Evolutionary conservation across 805 yeast genomes (phyloP), one percentile per base, ranked within the genome.

Genomic region (fission yeast (Schizosaccharomyces pombe)): DNA sequence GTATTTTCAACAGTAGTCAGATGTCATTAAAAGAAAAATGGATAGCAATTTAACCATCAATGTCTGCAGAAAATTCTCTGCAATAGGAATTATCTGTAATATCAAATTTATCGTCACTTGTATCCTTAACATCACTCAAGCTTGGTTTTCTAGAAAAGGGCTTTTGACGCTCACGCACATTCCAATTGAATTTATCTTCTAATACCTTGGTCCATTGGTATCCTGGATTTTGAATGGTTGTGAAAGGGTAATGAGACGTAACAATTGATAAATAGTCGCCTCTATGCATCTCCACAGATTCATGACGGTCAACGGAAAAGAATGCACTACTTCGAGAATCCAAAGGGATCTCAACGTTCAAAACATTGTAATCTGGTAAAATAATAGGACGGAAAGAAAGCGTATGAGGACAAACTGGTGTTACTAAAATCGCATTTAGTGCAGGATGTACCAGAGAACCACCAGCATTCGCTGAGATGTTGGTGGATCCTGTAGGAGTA

Each of bases 231-330:
- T 82, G 76, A 2, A 91, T 91, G 0, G 95, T 86, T 3, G 98
- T 97, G 70, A 91, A 91, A 24, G 95, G 94, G 67, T 76, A 89
- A 30, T 86, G 84, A 51, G 91, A 79, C 0, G 95, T 95, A 40
- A 78, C 77, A 14, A 91, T 75, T 0, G 86, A 77, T 33, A 91
- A 83, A 61, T 84, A 86, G 64, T 85, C 91, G 6, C 97, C 96
- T 56, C 77, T 78, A 32, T 70, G 67, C 52, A 91, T 67, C 64
- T 91, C 95, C 2, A 85, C 80, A 47, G 96, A 71, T 24, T 79
- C 78, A 60, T 91, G 79, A 9, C 98, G 98, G 67, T 91, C 98
- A 64, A 91, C 91, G 1, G 95, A 80, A 1, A 93, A 93, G 93
- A 95, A 91, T 0, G 97, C 96, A 0, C 95, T 84, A 4, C 91